A percentile compares a stretch with the other conserved stretches of the same genome.
These are phyloP conservation scores for Cryptococcus sp. DNA, from an alignment of 1,284 basidiomycete genomes.

Conservation along the genomic window DNA sequence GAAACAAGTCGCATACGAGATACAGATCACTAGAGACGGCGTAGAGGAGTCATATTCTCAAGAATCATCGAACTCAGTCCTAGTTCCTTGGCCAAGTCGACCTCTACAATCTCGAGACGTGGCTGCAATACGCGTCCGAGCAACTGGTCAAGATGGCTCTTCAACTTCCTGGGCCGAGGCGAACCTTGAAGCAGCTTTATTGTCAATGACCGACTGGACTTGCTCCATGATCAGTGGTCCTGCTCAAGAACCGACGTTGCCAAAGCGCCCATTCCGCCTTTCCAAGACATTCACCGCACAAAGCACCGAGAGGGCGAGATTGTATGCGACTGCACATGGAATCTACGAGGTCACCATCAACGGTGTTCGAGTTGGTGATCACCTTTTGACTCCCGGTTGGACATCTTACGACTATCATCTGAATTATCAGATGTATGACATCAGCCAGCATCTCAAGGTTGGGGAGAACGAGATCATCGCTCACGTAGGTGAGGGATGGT, in stretches of 20 bases:
- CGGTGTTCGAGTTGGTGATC: slow-evolving; percentile 31
- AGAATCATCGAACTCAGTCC: slow-evolving; percentile 12
- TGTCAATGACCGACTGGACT: slow-evolving; percentile 23
- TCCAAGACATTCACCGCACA: slow-evolving; percentile 11
- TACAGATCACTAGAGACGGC: slow-evolving; percentile 12
- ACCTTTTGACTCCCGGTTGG: slow-evolving; percentile 42
- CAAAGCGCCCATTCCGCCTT: slow-evolving; percentile 29
- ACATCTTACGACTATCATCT: slow-evolving; percentile 33
- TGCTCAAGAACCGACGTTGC: slow-evolving; percentile 7
- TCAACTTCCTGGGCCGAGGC: slow-evolving; percentile 10
- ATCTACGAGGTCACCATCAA: slow-evolving; percentile 38
- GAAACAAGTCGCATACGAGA: slow-evolving; percentile 30
- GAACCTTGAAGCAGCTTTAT: slow-evolving; percentile 23
- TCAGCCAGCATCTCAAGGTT: slow-evolving; percentile 12
- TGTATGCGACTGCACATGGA: slow-evolving; percentile 41
- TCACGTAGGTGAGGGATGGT: slow-evolving; percentile 39
- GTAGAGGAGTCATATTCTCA: slow-evolving; percentile 15
- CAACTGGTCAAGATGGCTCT: slow-evolving; percentile 2
- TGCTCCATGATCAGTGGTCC: slow-evolving; percentile 18
- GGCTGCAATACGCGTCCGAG: slow-evolving; percentile 16
- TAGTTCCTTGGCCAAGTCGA: slow-evolving; percentile 32
- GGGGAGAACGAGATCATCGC: slow-evolving; percentile 28
- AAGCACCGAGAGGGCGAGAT: slow-evolving; percentile 3
- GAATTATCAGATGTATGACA: slow-evolving; percentile 34
- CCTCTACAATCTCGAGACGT: slow-evolving; percentile 20